Evolutionary conservation across 805 yeast species (phyloP), one percentile per base, ranked within the genome.

Genomic region (Kuraishia molischiana): DNA sequence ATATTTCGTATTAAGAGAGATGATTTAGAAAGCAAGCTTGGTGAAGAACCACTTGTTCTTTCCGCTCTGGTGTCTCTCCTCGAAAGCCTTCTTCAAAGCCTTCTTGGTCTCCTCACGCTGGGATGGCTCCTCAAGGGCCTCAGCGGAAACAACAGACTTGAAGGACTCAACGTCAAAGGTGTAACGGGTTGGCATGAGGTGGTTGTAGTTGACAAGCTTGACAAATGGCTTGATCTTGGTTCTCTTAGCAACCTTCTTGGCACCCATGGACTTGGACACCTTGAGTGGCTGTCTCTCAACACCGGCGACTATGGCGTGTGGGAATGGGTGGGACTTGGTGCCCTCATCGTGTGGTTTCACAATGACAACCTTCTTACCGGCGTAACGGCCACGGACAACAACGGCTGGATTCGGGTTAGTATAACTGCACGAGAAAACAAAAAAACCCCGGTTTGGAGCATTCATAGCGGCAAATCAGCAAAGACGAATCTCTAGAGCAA

Each of bases 31-130:
- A 50, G 63, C 59, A 42, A 59, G 56, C 77, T 92, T 92, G 72
- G 95, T 80, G 89, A 92, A 92, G 80, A 92, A 92, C 98, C 98
- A 92, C 77, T 87, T 89, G 89, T 90, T 90, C 84, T 92, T 87
- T 69, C 98, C 98, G 66, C 96, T 86, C 71, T 85, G 94, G 79
- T 90, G 95, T 80, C 87, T 86, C 77, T 90, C 95, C 77, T 92
- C 98, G 65, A 92, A 90, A 67, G 95, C 95, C 80, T 89, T 85
- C 85, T 86, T 92, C 70, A 92, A 86, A 66, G 81, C 89, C 79
- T 92, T 90, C 85, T 89, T 92, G 65, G 97, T 97, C 69, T 90
- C 97, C 72, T 81, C 95, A 69, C 95, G 84, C 74, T 89, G 96
- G 52, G 97, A 76, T 71, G 97, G 96, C 79, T 92, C 97, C 64